Percentiles rank a stretch among this genome's conserved stretches.
phyloP scores from a whole-genome alignment of 176 grass and related monocot species.

The Alopecurus myosuroides region DNA sequence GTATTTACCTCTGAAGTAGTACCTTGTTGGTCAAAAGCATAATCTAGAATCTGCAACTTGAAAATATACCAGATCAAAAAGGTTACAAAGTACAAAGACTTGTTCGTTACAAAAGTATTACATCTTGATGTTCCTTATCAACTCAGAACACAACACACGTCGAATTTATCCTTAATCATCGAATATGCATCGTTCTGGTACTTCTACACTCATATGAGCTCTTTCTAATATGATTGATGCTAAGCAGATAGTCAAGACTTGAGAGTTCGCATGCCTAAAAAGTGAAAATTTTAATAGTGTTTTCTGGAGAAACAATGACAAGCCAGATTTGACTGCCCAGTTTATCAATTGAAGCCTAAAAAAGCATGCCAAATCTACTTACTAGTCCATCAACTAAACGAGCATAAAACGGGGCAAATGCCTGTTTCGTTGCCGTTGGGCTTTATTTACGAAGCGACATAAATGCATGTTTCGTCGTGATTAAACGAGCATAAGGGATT shows the following conservation, averaged over 20 bases:
- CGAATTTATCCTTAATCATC: neutral
- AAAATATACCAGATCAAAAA: constrained; percentile 16
- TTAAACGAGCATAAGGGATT: neutral
- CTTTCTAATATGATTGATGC: neutral
- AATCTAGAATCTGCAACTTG: constrained; percentile 77
- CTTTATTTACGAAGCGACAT: too few relatives aligned
- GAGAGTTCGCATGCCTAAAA: neutral
- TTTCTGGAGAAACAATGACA: constrained; percentile 6
- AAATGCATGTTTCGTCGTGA: too few relatives aligned
- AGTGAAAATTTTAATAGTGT: neutral
- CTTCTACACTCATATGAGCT: neutral
- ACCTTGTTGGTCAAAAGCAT: constrained; percentile 87
- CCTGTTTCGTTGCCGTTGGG: too few relatives aligned
- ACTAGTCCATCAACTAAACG: neutral
- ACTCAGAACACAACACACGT: neutral
- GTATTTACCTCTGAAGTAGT: constrained; percentile 69
- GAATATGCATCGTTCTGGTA: neutral
- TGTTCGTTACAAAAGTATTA: neutral
- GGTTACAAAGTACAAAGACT: neutral
- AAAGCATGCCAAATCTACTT: neutral
- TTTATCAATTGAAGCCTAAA: constrained; percentile 26
- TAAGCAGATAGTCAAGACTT: neutral
- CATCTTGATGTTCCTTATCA: neutral
- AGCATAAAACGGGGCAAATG: constrained; percentile 74
- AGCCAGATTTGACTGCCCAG: neutral